phyloP scores from a whole-genome alignment of 2,329 filamentous ascomycete species.

The Sphaerostilbella broomeana region DNA sequence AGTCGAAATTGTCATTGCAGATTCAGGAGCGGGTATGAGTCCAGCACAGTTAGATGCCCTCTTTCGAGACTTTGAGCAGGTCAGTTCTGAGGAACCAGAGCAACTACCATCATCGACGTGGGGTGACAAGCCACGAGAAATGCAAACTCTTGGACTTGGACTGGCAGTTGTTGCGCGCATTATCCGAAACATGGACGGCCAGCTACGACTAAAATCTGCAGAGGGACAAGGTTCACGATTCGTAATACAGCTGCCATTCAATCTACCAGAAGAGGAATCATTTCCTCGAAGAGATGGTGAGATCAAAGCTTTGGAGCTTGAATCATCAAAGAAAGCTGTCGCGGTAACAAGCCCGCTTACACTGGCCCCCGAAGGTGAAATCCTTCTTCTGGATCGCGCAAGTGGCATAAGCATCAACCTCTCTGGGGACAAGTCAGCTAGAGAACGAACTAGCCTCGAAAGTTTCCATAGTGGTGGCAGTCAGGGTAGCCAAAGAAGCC shows the following conservation, averaged over 20 bases:
- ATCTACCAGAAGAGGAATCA: conserved; percentile 45
- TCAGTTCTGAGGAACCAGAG: conserved; percentile 41
- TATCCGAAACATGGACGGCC: conserved; percentile 84
- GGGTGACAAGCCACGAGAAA: conserved; percentile 24
- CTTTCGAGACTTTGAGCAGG: conserved; percentile 54
- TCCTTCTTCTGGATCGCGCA: conserved; percentile 52
- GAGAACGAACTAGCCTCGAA: conserved; percentile 16
- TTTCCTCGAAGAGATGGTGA: conserved; percentile 19
- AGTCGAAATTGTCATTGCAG: conserved; percentile 68
- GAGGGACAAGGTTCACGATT: conserved; percentile 77
- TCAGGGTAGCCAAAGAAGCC: conserved; percentile 40
- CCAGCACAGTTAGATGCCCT: conserved; percentile 50
- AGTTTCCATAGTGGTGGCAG: conserved; percentile 34
- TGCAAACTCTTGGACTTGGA: conserved; percentile 64
- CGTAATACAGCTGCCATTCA: conserved; percentile 71
- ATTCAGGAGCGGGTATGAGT: conserved; percentile 70
- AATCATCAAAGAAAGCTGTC: conserved; percentile 12
- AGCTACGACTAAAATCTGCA: conserved; percentile 77
- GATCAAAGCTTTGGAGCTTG: conserved; percentile 5
- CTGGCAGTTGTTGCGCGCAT: conserved; percentile 84
- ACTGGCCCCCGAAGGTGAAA: conserved; percentile 41
- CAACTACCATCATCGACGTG: conserved; percentile 17
- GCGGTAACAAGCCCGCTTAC: conserved; percentile 22
- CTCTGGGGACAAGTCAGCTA: conserved; percentile 12
- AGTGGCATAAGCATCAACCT: conserved; percentile 20